These are phyloP conservation scores for Ashbya aceris DNA, from an alignment of 1,139 yeast genomes.

Conservation along the genomic window DNA sequence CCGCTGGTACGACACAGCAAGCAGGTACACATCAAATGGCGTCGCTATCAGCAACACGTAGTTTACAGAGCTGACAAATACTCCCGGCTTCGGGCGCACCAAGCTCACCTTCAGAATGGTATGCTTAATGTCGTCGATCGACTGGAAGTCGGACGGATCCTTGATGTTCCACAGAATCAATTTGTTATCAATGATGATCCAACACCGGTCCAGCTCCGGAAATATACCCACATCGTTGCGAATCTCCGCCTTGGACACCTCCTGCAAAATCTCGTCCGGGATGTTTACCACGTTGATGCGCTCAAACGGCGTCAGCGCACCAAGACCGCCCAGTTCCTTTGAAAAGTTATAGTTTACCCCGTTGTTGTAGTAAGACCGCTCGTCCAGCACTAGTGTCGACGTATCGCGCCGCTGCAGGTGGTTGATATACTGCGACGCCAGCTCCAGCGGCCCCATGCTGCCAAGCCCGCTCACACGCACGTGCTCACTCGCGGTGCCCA, in stretches of 20 bases:
- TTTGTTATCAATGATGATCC: constrained; percentile 81
- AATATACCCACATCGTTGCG: constrained; percentile 76
- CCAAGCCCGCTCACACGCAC: constrained; percentile 22
- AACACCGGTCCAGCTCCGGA: constrained; percentile 71
- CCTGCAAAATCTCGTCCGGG: constrained; percentile 78
- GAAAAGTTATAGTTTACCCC: constrained; percentile 36
- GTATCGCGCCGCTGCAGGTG: constrained; percentile 32
- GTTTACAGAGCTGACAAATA: constrained; percentile 70
- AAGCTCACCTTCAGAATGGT: constrained; percentile 68
- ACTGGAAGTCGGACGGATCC: constrained; percentile 55
- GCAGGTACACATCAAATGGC: constrained; percentile 64
- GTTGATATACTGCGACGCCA: constrained; percentile 35
- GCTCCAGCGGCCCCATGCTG: constrained; percentile 28
- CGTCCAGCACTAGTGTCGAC: constrained; percentile 34
- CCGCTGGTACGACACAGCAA: constrained; percentile 56
- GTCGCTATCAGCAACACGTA: constrained; percentile 72
- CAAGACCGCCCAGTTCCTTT: constrained; percentile 32
- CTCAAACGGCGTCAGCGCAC: constrained; percentile 66
- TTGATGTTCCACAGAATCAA: constrained; percentile 75
- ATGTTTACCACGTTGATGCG: constrained; percentile 58
- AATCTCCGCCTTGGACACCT: constrained; percentile 54
- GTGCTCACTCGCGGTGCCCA: constrained; percentile 17
- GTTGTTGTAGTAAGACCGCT: constrained; percentile 32
- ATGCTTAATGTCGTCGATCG: constrained; percentile 75
- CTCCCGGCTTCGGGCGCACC: constrained; percentile 69